Percentiles rank a stretch among this genome's conserved stretches.
Evolutionary conservation across 305 asterid genomes (phyloP).

Genomic region (Ruellia speciosa): DNA sequence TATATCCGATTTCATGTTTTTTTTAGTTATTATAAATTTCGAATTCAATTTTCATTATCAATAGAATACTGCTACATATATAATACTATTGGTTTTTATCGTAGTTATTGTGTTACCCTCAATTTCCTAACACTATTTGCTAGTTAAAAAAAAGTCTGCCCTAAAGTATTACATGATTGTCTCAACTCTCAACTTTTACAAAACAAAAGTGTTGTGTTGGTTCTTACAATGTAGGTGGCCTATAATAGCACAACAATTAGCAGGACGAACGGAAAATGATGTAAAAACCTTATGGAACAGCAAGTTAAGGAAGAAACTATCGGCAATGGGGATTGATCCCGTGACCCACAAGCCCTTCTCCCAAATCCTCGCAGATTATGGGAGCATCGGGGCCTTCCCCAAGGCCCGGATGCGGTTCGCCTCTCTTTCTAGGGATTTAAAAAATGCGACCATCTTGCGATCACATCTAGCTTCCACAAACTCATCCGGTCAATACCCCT

Average conservation of each 20-base stretch:
- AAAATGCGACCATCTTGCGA: constrained; percentile 26
- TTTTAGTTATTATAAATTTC: no score
- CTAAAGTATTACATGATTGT: no score
- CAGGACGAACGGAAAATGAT: constrained; percentile 63
- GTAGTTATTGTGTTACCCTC: no score
- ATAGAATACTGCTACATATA: no score
- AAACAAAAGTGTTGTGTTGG: no score
- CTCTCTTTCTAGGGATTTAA: constrained; percentile 42
- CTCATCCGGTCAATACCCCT: background rate
- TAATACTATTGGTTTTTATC: no score
- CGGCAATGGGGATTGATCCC: constrained; percentile 90
- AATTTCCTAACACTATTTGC: no score
- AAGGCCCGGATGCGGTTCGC: constrained; percentile 37
- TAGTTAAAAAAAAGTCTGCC: no score
- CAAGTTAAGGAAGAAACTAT: constrained; percentile 68
- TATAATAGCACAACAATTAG: constrained; percentile 74
- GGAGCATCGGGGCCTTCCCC: constrained; percentile 69
- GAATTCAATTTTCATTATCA: no score
- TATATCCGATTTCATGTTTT: no score
- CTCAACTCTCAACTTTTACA: no score
- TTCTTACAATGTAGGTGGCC: constrained; percentile 47
- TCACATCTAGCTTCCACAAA: constrained; percentile 19
- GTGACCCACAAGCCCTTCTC: constrained; percentile 92
- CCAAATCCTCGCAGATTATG: constrained; percentile 76
- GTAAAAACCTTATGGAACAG: constrained; percentile 75